Evolutionary conservation across 179 eudicot genomes (phyloP).

Genomic region (Beta lomatogona): DNA sequence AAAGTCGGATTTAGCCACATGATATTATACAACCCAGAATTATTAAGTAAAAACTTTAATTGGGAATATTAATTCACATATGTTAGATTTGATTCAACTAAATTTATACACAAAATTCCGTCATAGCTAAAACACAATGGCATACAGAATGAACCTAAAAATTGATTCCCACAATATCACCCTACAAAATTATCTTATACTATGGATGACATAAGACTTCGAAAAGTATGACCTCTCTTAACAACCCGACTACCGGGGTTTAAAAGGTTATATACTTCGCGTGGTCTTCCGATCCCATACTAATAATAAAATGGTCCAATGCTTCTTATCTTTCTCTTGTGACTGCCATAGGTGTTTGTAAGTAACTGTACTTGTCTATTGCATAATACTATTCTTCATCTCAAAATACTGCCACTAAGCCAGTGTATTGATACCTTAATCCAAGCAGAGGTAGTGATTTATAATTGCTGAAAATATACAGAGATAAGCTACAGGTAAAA

Average conservation of each 20-base stretch:
- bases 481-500: conserved; percentile 7
- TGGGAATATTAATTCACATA: too few species aligned
- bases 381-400: background rate
- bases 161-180: too few species aligned
- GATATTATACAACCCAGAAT: too few species aligned
- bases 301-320: background rate
- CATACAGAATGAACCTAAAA: too few species aligned
- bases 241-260: background rate
- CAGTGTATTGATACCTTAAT: background rate
- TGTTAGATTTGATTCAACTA: too few species aligned
- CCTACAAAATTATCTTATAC: background rate
- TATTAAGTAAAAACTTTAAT: too few species aligned
- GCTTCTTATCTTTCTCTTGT: background rate
- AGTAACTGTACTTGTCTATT: background rate
- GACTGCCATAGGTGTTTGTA: background rate
- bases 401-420: background rate
- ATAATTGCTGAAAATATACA: background rate
- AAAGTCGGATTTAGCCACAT: too few species aligned
- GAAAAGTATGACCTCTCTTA: background rate
- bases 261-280: background rate
- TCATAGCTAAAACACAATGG: too few species aligned
- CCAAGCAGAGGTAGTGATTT: background rate
- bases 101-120: too few species aligned
- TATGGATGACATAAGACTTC: background rate
- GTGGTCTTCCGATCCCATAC: background rate